Percentiles rank a stretch among this genome's conserved stretches.
phyloP scores from a whole-genome alignment of 2,329 filamentous ascomycete genomes.

The Coniochaeta ligniaria region DNA sequence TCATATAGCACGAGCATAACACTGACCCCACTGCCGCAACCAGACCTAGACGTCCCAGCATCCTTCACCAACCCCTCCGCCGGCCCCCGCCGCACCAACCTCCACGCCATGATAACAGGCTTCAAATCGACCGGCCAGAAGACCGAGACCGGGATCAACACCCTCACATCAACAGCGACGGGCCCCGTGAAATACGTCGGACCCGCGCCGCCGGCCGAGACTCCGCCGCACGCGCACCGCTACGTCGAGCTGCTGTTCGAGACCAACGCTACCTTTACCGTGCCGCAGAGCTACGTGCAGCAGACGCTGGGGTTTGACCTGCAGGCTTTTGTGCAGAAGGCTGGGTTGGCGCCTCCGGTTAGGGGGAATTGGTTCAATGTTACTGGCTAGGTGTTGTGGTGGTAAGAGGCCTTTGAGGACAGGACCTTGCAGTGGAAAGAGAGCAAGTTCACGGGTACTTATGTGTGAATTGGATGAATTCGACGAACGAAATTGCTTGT shows the following conservation, averaged over 20 bases:
- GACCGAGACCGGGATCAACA: constrained; percentile 6
- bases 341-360: constrained; percentile 18
- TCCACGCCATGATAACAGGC: constrained; percentile 18
- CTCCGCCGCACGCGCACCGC: constrained; percentile 26
- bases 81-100: constrained; percentile 12
- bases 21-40: neutral
- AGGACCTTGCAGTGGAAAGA: too few species aligned
- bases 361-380: constrained; percentile 26
- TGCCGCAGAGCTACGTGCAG: constrained; percentile 20
- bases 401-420: too few species aligned
- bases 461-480: too few species aligned
- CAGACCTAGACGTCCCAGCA: constrained; percentile 7
- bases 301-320: constrained; percentile 25
- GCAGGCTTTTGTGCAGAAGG: constrained; percentile 20
- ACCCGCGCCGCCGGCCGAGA: constrained; percentile 24
- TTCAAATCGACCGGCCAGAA: constrained; percentile 12
- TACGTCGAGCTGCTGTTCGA: constrained; percentile 30
- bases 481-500: too few species aligned
- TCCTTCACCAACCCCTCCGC: constrained; percentile 15
- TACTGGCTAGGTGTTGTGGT: constrained; percentile 13
- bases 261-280: constrained; percentile 23
- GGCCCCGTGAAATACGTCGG: constrained; percentile 16
- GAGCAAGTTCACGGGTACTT: too few species aligned
- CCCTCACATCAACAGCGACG: constrained; percentile 11
- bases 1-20: constrained; percentile 10